phyloP scores from a whole-genome alignment of 2,329 filamentous ascomycete species.

The Plectosphaerella cucumerina region DNA sequence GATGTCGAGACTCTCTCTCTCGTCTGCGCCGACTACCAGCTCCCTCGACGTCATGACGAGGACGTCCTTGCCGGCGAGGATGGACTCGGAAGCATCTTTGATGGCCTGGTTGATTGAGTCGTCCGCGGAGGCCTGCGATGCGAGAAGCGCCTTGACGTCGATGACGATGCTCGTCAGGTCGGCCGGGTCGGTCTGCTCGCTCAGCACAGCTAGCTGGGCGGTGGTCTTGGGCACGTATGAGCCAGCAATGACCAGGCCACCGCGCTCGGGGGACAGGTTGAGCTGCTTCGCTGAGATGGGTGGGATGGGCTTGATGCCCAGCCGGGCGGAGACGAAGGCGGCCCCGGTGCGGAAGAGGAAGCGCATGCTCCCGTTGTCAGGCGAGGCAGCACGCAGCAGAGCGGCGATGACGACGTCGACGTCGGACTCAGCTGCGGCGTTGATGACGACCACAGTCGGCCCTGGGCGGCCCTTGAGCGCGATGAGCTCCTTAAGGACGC shows the following conservation, averaged over 20 bases:
- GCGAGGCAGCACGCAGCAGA: constrained; percentile 27
- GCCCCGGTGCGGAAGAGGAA: constrained; percentile 35
- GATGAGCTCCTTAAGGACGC: constrained; percentile 35
- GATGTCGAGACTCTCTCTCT: constrained; percentile 46
- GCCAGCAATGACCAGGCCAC: constrained; percentile 50
- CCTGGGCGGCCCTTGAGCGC: constrained; percentile 15
- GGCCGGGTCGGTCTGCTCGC: constrained; percentile 28
- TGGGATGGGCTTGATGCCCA: constrained; percentile 47
- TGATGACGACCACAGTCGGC: constrained; percentile 41
- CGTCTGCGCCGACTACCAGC: constrained; percentile 42
- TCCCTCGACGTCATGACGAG: constrained; percentile 55
- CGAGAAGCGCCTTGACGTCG: constrained; percentile 42
- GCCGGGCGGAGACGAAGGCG: constrained; percentile 37
- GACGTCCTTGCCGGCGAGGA: constrained; percentile 43
- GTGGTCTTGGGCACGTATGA: constrained; percentile 57
- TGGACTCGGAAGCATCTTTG: constrained; percentile 27
- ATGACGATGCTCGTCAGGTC: constrained; percentile 39
- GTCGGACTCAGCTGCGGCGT: constrained; percentile 47
- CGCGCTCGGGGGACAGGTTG: constrained; percentile 24
- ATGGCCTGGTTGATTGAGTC: constrained; percentile 25
- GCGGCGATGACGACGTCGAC: constrained; percentile 50
- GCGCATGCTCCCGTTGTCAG: constrained; percentile 15
- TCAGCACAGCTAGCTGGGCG: constrained; percentile 42
- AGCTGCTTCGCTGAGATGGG: constrained; percentile 44
- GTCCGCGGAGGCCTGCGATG: constrained; percentile 24